Evolutionary conservation across 2,329 filamentous ascomycete genomes (phyloP).

Genomic region (Sarocladium kiliense): DNA sequence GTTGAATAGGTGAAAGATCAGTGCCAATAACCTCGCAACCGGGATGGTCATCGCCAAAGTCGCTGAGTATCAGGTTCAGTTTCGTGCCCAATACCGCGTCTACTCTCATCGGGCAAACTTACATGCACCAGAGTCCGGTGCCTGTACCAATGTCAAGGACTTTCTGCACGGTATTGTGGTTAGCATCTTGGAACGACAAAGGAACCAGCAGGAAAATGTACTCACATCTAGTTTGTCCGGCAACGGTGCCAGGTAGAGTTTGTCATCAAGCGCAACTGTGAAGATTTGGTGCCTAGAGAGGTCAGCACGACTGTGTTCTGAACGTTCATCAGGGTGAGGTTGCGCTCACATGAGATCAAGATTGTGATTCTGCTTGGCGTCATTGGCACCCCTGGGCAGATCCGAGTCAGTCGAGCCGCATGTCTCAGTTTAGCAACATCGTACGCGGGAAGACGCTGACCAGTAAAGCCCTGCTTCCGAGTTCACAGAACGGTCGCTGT

Average conservation of each 20-base stretch:
- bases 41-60: constrained; percentile 26
- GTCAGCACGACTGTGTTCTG: constrained; percentile 10
- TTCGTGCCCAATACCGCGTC: no score
- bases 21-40: constrained; percentile 24
- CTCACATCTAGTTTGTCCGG: constrained; percentile 7
- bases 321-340: no score
- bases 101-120: no score
- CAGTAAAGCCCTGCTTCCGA: background rate
- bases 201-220: background rate
- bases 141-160: constrained; percentile 16
- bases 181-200: background rate
- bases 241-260: constrained; percentile 12
- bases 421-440: no score
- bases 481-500: constrained; percentile 16
- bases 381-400: constrained; percentile 14
- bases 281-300: constrained; percentile 13
- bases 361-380: constrained; percentile 16
- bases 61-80: no score
- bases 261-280: constrained; percentile 7
- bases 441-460: background rate
- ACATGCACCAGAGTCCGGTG: constrained; percentile 13
- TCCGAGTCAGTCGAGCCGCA: background rate
- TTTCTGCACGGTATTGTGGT: constrained; percentile 11
- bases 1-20: constrained; percentile 31
- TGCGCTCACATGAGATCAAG: constrained; percentile 5